phyloP scores from a whole-genome alignment of 2,329 filamentous ascomycete species.

The Plectosphaerella plurivora region DNA sequence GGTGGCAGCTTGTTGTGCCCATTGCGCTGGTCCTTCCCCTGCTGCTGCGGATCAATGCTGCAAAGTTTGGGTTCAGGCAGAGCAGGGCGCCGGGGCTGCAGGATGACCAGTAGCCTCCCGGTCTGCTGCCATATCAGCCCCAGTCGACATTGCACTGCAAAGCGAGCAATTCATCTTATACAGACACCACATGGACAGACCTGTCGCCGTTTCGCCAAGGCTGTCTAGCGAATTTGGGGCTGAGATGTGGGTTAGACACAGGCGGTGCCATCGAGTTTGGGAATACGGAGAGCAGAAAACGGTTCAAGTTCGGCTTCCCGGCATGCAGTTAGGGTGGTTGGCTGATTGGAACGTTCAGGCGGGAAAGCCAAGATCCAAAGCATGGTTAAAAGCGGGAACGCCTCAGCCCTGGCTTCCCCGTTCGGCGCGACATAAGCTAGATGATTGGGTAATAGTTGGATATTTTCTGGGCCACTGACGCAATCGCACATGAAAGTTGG shows the following conservation, averaged over 20 bases:
- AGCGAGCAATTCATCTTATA: too few relatives aligned
- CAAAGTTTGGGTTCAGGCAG: conserved; percentile 63
- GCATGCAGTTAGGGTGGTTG: too few relatives aligned
- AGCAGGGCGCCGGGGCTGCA: neutral
- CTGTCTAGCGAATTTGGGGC: neutral
- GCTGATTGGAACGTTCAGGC: too few relatives aligned
- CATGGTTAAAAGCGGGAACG: neutral
- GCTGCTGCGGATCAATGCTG: conserved; percentile 72
- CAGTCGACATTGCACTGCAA: too few relatives aligned
- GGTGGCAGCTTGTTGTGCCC: conserved; percentile 71
- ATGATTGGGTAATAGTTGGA: neutral
- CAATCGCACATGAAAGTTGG: neutral
- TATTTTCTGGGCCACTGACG: neutral
- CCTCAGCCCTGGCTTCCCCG: neutral
- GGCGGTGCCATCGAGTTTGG: neutral
- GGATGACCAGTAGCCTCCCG: neutral
- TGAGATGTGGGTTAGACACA: neutral
- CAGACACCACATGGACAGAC: too few relatives aligned
- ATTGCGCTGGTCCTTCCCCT: conserved; percentile 67
- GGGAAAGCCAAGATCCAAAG: neutral
- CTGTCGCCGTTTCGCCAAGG: neutral
- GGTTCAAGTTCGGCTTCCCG: too few relatives aligned
- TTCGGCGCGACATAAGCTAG: neutral
- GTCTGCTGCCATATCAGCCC: too few relatives aligned
- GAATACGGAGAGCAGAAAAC: too few relatives aligned